Evolutionary conservation across 192 early-diverging fungal genomes (phyloP).

Genomic region (Chytriomyces sp.): DNA sequence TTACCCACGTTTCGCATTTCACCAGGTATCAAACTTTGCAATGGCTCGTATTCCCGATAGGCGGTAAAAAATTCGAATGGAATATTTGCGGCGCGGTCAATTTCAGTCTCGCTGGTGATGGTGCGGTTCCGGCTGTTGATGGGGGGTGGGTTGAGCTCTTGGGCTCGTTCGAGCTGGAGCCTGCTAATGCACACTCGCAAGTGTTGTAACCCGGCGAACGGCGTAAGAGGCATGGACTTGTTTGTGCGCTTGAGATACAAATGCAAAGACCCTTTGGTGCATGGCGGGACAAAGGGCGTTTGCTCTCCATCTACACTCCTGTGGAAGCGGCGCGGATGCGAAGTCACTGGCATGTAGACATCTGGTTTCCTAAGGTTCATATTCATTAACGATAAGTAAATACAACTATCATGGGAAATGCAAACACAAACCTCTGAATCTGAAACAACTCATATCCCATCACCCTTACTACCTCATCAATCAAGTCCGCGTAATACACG

Average conservation of each 20-base stretch:
- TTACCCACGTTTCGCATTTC: too few species aligned
- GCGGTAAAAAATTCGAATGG: too few species aligned
- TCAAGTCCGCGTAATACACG: constrained; percentile 13
- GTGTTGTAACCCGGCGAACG: neutral
- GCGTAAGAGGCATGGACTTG: neutral
- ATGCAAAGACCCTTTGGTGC: neutral
- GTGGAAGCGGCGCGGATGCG: neutral
- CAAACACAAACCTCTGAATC: constrained; percentile 7
- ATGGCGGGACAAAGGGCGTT: neutral
- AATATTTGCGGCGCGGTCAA: too few species aligned
- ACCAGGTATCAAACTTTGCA: too few species aligned
- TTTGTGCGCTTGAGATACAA: neutral
- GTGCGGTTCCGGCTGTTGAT: neutral
- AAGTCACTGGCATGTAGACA: neutral
- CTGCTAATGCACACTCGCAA: neutral
- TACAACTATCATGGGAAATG: too few species aligned
- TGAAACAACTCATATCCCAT: constrained; percentile 7
- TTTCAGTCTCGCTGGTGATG: too few species aligned
- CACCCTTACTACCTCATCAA: constrained; percentile 16
- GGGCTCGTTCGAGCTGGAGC: neutral
- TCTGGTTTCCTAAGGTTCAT: neutral
- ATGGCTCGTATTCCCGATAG: too few species aligned
- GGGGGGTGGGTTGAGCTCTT: neutral
- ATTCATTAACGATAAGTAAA: too few species aligned
- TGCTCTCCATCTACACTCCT: neutral